Evolutionary conservation across 257 asterid species (phyloP), one percentile per base, ranked within the genome.

Genomic region (Capsicum chinense): DNA sequence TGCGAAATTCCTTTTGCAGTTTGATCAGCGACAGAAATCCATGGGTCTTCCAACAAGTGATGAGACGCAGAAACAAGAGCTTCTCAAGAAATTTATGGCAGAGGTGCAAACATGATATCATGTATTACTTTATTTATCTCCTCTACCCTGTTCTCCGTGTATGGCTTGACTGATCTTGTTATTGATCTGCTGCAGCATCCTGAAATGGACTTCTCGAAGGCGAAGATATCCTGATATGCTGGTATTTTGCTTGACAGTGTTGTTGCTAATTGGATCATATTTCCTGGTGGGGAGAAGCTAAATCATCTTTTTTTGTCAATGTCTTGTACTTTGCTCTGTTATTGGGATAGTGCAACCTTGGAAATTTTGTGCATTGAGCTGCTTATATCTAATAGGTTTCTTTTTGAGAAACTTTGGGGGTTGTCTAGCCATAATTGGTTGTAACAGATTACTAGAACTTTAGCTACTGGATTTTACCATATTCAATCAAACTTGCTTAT

Each of bases 11-110:
- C 17, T 64, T 80, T 56, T 69, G 69, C 90, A 93, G 94, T 91
- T 90, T 83, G 97, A 91, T 83, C 97, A 92, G 81, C 84, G 95
- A 62, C 98, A 92, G 87, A 94, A 94, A 78, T 92, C 93, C 73
- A 92, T 89, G 97, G 97, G 98, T 37, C 94, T 69, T 60, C 97
- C 98, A 12, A 89, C 95, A 10, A 89, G 95, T 56, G 97, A 94
- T 67, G 98, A 95, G 84, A 85, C 91, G 86, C 93, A 90, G 90
- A 94, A 95, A 88, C 92, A 94, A 79, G 97, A 94, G 5, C 54
- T 95, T 58, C 64, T 92, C 91, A 92, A 92, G 90, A 92, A 92
- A 84, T 94, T 94, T 86, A 94, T 92, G 97, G 87, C 98, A n/a
- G 94, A 93, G 97, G 98, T 93, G 8, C 3, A 6, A 3, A 60